phyloP scores from a whole-genome alignment of 2,329 filamentous ascomycete species.

The Thelonectria olida region DNA sequence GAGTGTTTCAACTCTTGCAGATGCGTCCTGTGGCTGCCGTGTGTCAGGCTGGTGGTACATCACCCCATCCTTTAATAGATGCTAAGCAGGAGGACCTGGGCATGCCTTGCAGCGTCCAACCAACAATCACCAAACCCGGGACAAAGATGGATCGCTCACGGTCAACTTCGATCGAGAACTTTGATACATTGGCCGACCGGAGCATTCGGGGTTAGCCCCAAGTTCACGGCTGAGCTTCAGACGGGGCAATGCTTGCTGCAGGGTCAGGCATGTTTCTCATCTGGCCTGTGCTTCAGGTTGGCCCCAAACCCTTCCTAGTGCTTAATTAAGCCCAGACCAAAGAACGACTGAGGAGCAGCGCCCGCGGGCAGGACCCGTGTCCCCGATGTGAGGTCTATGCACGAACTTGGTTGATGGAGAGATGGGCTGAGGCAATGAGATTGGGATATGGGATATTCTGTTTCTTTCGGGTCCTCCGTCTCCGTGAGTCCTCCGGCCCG shows the following conservation, averaged over 20 bases:
- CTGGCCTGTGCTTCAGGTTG: constrained; percentile 31
- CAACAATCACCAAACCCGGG: constrained; percentile 25
- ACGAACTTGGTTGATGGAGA: not conserved
- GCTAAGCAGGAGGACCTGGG: constrained; percentile 25
- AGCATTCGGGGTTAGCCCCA: constrained; percentile 25
- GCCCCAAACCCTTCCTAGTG: constrained; percentile 22
- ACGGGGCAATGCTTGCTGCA: constrained; percentile 20
- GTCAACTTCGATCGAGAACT: not conserved
- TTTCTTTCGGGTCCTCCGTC: not conserved
- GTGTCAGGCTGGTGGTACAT: constrained; percentile 18
- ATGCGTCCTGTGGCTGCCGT: constrained; percentile 24
- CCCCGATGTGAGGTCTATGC: not conserved
- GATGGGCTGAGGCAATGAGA: not conserved
- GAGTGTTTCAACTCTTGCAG: constrained; percentile 15
- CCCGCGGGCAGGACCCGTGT: not conserved
- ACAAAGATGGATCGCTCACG: constrained; percentile 10
- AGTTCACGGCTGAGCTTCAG: constrained; percentile 21
- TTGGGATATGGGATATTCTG: constrained; percentile 7
- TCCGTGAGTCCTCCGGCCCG: constrained; percentile 21
- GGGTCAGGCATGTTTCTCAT: constrained; percentile 22
- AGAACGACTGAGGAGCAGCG: constrained; percentile 6
- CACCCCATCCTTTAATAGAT: constrained; percentile 16
- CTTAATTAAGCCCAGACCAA: constrained; percentile 19
- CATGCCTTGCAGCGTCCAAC: constrained; percentile 29
- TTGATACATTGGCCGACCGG: constrained; percentile 10